A percentile compares a stretch with the other conserved stretches of the same genome.
Evolutionary conservation across 228 moss, liverwort and hornwort genomes (phyloP).

Genomic region (Sphagnum magellanicum): DNA sequence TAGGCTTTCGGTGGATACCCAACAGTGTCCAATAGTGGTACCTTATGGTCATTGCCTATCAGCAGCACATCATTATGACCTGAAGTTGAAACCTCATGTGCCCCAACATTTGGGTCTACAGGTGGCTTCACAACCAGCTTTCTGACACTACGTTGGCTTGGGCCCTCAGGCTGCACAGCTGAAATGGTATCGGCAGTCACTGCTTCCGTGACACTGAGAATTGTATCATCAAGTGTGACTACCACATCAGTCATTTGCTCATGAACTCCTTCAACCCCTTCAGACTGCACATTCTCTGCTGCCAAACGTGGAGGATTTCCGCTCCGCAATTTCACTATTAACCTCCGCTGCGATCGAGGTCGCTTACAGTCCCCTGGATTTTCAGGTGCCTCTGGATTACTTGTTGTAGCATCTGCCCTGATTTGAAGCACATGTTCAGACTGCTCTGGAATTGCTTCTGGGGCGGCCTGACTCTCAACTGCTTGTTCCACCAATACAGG

Average conservation of each 20-base stretch:
- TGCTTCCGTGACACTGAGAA: constrained; percentile 5
- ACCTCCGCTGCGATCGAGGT: constrained; percentile 79
- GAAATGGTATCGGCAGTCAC: neutral
- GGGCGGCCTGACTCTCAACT: neutral
- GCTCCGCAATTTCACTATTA: constrained; percentile 69
- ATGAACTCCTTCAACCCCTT: constrained; percentile 13
- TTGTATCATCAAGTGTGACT: constrained; percentile 10
- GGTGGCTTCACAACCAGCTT: constrained; percentile 86
- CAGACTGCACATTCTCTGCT: constrained; percentile 13
- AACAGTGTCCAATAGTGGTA: constrained; percentile 19
- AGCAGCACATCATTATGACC: constrained; percentile 8
- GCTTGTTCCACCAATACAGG: neutral
- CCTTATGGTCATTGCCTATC: constrained; percentile 8
- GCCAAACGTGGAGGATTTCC: constrained; percentile 20
- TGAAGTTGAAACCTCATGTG: constrained; percentile 23
- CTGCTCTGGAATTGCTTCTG: constrained; percentile 15
- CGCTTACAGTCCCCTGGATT: constrained; percentile 82
- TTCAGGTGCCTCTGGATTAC: constrained; percentile 31
- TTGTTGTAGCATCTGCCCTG: constrained; percentile 1
- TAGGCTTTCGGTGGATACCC: constrained; percentile 16
- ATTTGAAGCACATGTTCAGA: constrained; percentile 27
- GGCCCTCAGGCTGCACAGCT: constrained; percentile 1
- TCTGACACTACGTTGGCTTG: constrained; percentile 15
- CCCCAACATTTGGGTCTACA: constrained; percentile 13
- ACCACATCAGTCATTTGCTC: constrained; percentile 14